Evolutionary conservation across 164 flowering plant genomes (phyloP), one percentile per base, ranked within the genome.

Genomic region (Litsea cubeba): DNA sequence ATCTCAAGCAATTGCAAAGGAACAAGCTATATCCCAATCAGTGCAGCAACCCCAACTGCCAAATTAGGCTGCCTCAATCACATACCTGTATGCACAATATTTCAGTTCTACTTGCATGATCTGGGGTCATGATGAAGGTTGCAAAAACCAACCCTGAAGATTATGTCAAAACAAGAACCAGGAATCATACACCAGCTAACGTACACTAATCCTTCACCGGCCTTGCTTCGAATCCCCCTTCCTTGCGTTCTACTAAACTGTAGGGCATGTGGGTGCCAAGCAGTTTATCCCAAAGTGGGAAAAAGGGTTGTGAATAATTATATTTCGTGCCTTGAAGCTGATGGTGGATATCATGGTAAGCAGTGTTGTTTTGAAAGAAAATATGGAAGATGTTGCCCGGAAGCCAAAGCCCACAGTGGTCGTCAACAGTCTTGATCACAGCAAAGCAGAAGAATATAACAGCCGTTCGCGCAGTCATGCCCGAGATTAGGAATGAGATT

Each of bases 401-500:
- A 66, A 90, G 79, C 95, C 94, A 90, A 3, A 92, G 87, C 32
- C 97, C 97, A 76, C 94, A 92, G 72, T 92, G 97, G 82, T 92
- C 97, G 77, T 92, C 97, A 8, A 92, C 91, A 11, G 93, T 87
- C 78, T 92, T 92, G 50, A 89, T 62, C 68, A 81, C 84, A 6
- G 95, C 91, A 79, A 91, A 90, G 81, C 88, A 91, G 86, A 89
- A 92, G 87, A 92, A 92, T 54, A 75, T 40, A 26, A 89, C 88
- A 49, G 91, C 84, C 2, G 91, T 86, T 10, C 94, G 78, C 14
- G 97, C 87, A 18, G 97, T 85, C 97, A 91, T 91, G 71, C 95
- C 94, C 1, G 97, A 84, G 60, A 88, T 69, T 2, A 92, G 88
- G 75, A 87, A 92, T 12, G 94, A 87, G 17, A 92, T 64, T 32